phyloP scores from a whole-genome alignment of 2,329 filamentous ascomycete genomes.

The Paraphoma chrysanthemicola region DNA sequence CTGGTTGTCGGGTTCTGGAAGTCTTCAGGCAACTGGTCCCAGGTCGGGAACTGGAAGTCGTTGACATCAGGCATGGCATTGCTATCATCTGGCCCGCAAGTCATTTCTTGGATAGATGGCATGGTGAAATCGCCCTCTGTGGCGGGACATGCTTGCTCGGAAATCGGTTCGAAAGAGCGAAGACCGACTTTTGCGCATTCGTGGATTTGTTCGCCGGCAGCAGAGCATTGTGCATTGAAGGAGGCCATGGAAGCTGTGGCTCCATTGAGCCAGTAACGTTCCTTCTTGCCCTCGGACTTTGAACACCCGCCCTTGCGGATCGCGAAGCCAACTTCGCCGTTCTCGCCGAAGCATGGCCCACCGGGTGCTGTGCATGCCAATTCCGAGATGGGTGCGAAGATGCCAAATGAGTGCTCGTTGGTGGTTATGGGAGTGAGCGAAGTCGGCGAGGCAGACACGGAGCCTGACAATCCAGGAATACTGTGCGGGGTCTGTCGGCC shows the following conservation, averaged over 20 bases:
- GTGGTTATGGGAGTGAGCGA: constrained; percentile 6
- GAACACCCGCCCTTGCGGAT: constrained; percentile 1
- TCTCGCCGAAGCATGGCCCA: constrained; percentile 30
- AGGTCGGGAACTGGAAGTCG: constrained; percentile 33
- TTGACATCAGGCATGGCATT: constrained; percentile 8
- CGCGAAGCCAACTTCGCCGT: constrained; percentile 27
- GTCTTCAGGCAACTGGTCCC: constrained; percentile 34
- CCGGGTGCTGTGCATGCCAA: constrained; percentile 19
- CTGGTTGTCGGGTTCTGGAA: constrained; percentile 33
- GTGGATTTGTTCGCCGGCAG: constrained; percentile 1
- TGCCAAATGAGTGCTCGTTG: constrained; percentile 9
- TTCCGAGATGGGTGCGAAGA: constrained; percentile 28
- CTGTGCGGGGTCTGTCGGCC: constrained; percentile 21
- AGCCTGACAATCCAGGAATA: constrained; percentile 18
- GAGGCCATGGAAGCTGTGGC: constrained; percentile 5
- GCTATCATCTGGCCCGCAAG: constrained; percentile 1
- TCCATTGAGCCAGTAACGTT: constrained; percentile 14
- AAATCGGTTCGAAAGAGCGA: constrained; percentile 14
- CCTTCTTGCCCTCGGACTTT: constrained; percentile 4
- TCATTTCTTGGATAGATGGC: constrained; percentile 3
- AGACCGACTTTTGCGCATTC: constrained; percentile 10
- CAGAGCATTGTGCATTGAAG: neutral
- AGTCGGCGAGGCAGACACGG: neutral
- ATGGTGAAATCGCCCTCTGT: constrained; percentile 3
- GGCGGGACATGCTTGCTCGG: constrained; percentile 12